Evolutionary conservation across 805 yeast genomes (phyloP).

Genomic region (Teunomyces tritomae): DNA sequence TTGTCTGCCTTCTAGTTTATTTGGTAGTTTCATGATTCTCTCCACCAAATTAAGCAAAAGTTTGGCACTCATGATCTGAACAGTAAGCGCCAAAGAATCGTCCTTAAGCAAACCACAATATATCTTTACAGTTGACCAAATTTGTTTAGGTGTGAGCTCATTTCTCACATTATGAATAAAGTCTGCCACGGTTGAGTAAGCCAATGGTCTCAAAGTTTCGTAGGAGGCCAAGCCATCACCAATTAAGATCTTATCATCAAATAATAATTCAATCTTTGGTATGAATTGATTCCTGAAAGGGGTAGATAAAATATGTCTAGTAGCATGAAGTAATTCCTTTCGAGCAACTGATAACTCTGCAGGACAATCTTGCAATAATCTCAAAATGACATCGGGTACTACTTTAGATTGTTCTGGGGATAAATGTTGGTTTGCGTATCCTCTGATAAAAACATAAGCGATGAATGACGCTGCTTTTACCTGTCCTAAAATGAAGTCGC

Average conservation of each 20-base stretch:
- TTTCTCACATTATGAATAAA: constrained; percentile 88
- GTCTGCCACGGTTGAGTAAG: constrained; percentile 94
- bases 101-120: constrained; percentile 82
- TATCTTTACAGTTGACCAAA: constrained; percentile 81
- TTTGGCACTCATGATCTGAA: constrained; percentile 96
- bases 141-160: constrained; percentile 76
- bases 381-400: constrained; percentile 83
- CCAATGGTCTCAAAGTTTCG: constrained; percentile 88
- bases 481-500: constrained; percentile 88
- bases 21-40: constrained; percentile 75
- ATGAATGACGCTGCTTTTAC: constrained; percentile 94
- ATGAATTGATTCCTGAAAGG: constrained; percentile 79
- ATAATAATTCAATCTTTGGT: constrained; percentile 79
- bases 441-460: constrained; percentile 87
- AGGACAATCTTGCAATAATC: constrained; percentile 93
- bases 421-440: constrained; percentile 67
- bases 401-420: constrained; percentile 41
- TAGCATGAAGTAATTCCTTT: constrained; percentile 89
- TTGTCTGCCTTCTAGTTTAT: constrained; percentile 79
- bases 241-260: constrained; percentile 82
- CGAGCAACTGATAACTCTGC: constrained; percentile 88
- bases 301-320: constrained; percentile 91
- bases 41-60: constrained; percentile 84
- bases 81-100: constrained; percentile 76
- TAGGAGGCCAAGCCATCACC: constrained; percentile 92